Evolutionary conservation across 2,329 filamentous ascomycete species (phyloP).

Genomic region (Cordyceps cateniannulata): DNA sequence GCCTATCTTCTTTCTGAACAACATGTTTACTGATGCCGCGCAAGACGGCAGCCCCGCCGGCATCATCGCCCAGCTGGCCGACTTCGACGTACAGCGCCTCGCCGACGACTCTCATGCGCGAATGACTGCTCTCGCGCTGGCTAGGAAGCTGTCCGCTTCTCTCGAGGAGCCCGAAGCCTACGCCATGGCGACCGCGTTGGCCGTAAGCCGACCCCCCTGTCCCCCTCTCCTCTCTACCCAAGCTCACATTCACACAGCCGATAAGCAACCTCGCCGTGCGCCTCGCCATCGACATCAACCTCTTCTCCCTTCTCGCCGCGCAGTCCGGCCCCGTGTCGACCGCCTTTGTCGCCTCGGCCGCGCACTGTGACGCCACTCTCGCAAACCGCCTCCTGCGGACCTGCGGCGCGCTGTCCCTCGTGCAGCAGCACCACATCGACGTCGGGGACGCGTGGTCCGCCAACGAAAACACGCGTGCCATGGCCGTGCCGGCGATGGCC

Average conservation of each 20-base stretch:
- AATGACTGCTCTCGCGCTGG: not conserved
- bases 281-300: not conserved
- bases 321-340: not conserved
- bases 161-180: not conserved
- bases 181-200: not conserved
- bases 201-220: not conserved
- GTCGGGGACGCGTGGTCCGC: conserved; percentile 4
- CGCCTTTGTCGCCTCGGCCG: not conserved
- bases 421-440: no score
- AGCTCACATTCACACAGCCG: not conserved
- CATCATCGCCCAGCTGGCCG: not conserved
- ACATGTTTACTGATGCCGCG: no score
- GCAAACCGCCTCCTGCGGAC: not conserved
- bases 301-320: not conserved
- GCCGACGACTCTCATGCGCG: not conserved
- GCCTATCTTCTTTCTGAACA: no score
- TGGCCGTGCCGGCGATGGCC: not conserved
- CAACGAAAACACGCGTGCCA: not conserved
- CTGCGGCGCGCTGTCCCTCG: not conserved
- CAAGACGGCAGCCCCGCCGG: not conserved
- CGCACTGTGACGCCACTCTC: not conserved
- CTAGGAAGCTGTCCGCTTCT: not conserved
- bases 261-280: not conserved
- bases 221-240: no score
- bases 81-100: not conserved